Evolutionary conservation across 257 asterid genomes (phyloP).

Genomic region (Petunia secreta): DNA sequence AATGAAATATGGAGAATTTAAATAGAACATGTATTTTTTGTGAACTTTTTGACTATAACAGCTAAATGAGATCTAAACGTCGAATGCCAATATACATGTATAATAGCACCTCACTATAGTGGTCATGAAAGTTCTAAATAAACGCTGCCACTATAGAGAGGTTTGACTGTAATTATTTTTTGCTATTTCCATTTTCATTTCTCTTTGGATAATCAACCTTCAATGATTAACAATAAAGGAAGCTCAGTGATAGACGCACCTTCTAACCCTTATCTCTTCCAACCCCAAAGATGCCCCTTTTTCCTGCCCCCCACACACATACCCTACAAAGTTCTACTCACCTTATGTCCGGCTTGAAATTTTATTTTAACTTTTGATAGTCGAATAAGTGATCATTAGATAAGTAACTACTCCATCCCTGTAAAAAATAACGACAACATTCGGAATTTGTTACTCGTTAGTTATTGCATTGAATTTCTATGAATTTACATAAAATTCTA

Average conservation of each 20-base stretch:
- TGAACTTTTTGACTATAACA: too few relatives aligned
- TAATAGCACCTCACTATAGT: too few relatives aligned
- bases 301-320: background rate
- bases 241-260: background rate
- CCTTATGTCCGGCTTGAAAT: background rate
- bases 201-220: slow-evolving; percentile 4
- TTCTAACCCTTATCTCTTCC: slow-evolving; percentile 7
- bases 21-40: too few relatives aligned
- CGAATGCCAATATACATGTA: too few relatives aligned
- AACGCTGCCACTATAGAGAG: too few relatives aligned
- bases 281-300: background rate
- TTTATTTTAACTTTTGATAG: background rate
- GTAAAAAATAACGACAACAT: background rate
- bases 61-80: too few relatives aligned
- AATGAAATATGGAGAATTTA: too few relatives aligned
- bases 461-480: too few relatives aligned
- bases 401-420: background rate
- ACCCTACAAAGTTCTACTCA: background rate
- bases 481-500: too few relatives aligned
- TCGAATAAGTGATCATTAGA: background rate
- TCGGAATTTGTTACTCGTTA: too few relatives aligned
- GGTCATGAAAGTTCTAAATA: too few relatives aligned
- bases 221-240: slow-evolving; percentile 20
- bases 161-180: too few relatives aligned
- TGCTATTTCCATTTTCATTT: background rate